Evolutionary conservation across 108 stramenopile genomes (phyloP), one percentile per base, ranked within the genome.

Genomic region (Cyclostephanos tholiformis): DNA sequence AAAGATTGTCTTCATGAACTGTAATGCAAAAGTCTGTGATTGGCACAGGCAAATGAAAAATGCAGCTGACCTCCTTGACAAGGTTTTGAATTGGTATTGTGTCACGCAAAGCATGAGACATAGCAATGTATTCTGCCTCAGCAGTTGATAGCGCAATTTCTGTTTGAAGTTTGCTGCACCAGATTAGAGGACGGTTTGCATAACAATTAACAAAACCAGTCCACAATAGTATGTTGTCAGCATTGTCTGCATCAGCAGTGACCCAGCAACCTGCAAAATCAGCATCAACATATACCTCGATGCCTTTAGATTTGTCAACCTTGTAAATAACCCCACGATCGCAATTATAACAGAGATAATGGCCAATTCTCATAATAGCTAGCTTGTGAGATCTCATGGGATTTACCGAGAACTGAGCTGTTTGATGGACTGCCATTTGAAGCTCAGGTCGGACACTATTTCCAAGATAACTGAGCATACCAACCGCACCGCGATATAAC

Each of bases 311-410:
- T 39, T 10, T 4, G 16, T 73, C 63, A 8, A 36, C 26, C n/a
- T 83, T 85, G 4, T 59, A 74, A 29, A 41, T 48, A 4, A 62
- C 10, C 10, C 60, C 60, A 9, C 23, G 16, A 4, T 62, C 60
- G 4, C 19, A 19, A 9, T 35, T 62, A 9, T 35, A 4, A 4
- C 17, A 17, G 25, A 87, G 56, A 56, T 87, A 84, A 19, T 74
- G 27, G 17, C 77, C 84, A 61, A 87, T 75, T 36, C 77, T n/a
- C 43, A 56, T 59, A 7, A 87, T 13, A 1, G 84, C 84, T 26
- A 75, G 44, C 26, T 69, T 77, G 35, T 87, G 86, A 8, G 22
- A 17, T 23, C 48, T 27, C 56, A 69, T 75, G 48, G 86, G 84
- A 61, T 43, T 14, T 53, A 55, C n/a, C 4, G 68, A 50, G 55